phyloP scores from a whole-genome alignment of 1,284 basidiomycete genomes.

The Hemileccinum hortonii region DNA sequence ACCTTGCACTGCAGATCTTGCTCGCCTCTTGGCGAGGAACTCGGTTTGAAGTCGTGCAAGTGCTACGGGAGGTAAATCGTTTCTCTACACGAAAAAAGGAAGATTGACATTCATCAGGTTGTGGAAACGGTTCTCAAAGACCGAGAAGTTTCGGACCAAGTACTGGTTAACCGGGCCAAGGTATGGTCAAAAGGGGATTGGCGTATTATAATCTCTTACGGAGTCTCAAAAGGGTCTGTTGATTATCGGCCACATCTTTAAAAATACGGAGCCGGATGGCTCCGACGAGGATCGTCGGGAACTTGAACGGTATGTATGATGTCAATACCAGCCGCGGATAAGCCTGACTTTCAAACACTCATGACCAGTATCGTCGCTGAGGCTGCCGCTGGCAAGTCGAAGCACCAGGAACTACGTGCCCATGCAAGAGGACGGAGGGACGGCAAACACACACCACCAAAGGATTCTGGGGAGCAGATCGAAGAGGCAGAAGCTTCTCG shows the following conservation, averaged over 20 bases:
- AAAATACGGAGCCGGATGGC: slow-evolving; percentile 79
- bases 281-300: slow-evolving; percentile 89
- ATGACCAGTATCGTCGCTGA: slow-evolving; percentile 63
- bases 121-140: slow-evolving; percentile 85
- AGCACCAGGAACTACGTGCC: slow-evolving; percentile 45
- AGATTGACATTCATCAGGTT: slow-evolving; percentile 43
- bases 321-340: background rate
- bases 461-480: slow-evolving; percentile 17
- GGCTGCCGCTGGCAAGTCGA: slow-evolving; percentile 64
- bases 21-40: slow-evolving; percentile 95
- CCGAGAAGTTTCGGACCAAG: slow-evolving; percentile 63
- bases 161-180: slow-evolving; percentile 80
- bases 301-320: slow-evolving; percentile 69
- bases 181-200: slow-evolving; percentile 37
- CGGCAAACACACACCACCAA: slow-evolving; percentile 26
- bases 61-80: slow-evolving; percentile 62
- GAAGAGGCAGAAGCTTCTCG: slow-evolving; percentile 15
- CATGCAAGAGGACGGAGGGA: slow-evolving; percentile 41
- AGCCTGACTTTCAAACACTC: slow-evolving; percentile 3
- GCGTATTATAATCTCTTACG: slow-evolving; percentile 8
- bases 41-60: slow-evolving; percentile 87
- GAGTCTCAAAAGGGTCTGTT: slow-evolving; percentile 62
- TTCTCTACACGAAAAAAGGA: background rate
- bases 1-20: slow-evolving; percentile 60
- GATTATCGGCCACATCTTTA: slow-evolving; percentile 84